Evolutionary conservation across 1,284 basidiomycete genomes (phyloP), one percentile per base, ranked within the genome.

Genomic region (Takashimella koratensis): DNA sequence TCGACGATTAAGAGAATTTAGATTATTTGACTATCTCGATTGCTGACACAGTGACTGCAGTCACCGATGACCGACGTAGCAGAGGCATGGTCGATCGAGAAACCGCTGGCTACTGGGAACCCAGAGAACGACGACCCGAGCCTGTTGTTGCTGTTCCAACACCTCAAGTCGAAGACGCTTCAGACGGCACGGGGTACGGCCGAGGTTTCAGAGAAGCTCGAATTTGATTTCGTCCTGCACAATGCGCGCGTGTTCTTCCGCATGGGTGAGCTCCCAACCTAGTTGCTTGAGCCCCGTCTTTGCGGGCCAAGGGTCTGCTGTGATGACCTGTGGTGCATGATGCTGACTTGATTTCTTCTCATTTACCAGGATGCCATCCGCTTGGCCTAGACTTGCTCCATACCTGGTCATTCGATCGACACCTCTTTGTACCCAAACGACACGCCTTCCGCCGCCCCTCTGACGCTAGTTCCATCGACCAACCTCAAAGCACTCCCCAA

Each of bases 151-250:
- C 77, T 97, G 47, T 96, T 95, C 74, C 87, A 86, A n/a, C 88
- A 96, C 61, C 79, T 96, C 55, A 86, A 88, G 62, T 84, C 85
- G 21, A 91, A 88, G 78, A 93, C 92, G 0, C 76, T 96, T 22
- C 92, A 96, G 78, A 87, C 92, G 0, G 88, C 88, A 3, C 87
- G 93, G 70, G 93, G 92, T 6, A 89, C 88, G 0, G 90, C 85
- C 65, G 90, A 92, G 66, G 91, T 96, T 36, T 86, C 90, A 0
- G 87, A 87, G 26, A 83, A 83, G 51, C 83, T 85, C 19, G 92
- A 96, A 68, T 96, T 91, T 75, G 92, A 89, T 69, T 97, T 96
- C 73, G 90, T 96, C 4, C 79, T 93, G 40, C 92, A 96, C 75
- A 92, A 90, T 62, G 88, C 90, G 1, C 83, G 90, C 21, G 89